Evolutionary conservation across 345 rosid genomes (phyloP), one percentile per base, ranked within the genome.

Genomic region (Boechera stricta): DNA sequence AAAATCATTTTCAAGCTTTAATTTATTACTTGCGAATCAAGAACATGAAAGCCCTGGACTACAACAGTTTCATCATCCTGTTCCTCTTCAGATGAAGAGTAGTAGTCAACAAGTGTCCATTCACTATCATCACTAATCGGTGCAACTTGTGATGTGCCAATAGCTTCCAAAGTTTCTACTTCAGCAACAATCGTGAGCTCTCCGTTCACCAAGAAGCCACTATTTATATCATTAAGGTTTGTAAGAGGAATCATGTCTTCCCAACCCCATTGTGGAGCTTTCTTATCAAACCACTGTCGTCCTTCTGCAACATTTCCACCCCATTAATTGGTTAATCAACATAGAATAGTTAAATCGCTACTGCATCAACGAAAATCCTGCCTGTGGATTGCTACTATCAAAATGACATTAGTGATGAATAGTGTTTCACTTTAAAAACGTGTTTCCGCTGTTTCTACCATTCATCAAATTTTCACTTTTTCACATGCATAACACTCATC

Each of bases 151-250:
- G 51, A 35, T 33, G 45, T 28, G 55, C 41, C 0, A 35, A 26
- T 53, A 33, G 42, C 49, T 53, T 35, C 72, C 24, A 68, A 9
- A 24, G 10, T 16, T 11, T 62, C 51, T 74, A 90, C 87, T 80
- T 91, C 90, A 80, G 88, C 93, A 84, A 87, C 89, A 64, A 91
- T 75, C 10, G 84, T 61, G 61, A 86, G 79, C 3, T 82, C 78
- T 61, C 87, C 93, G 79, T 87, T 85, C 64, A 78, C 84, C 76
- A 87, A 78, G 85, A 78, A 63, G 2, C 52, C 67, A 63, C 51
- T 6, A 24, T 63, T 45, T 32, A 13, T 64, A 33, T 9, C 38
- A 29, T 64, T 45, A 45, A 62, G 21, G 26, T 24, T 6, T 24
- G n/a, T 57, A n/a, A 64, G n/a, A 31, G 55, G 35, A 31, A 45